Base-by-base conservation (phyloP, 1,139 yeast genomes). In the Geotrichum citri-aurantii region DNA sequence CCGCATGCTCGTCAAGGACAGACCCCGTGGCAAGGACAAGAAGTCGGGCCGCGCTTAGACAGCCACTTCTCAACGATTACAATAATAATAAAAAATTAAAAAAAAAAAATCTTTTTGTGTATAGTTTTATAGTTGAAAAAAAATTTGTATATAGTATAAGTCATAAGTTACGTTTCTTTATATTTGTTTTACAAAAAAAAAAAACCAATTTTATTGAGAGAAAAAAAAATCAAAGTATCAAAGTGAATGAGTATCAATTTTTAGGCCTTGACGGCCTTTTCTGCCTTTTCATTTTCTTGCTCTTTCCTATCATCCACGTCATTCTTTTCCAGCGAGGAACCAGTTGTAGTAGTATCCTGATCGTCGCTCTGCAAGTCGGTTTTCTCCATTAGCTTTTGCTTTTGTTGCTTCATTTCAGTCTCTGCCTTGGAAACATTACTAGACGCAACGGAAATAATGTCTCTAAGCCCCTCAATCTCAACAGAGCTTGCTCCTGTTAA, bases 1-100 rank as follows among this genome's bases (percentile, higher is more conserved):
- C 74, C 85, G 82, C 74, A 80, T 82, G 81, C 85, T 89, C 80
- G 91, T 91, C 60, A 85, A 86, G 73, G 97, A 92, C 63, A 69
- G 76, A 31, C 76, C 76, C 3, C 65, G 76, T 55, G 75, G 75
- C 27, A 69, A 69, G 63, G 65, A 63, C 49, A 66, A 58, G 53
- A 58, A 55, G 56, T 54, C 60, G 19, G 57, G 61, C 26, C 52
- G 55, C 19, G 56, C 57, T 46, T 60, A 52, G 53, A 33, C 19
- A n/a, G 44, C 19, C 44, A 33, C 27, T 44, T 44, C 26, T 21
- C n/a, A 23, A 46, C 19, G 48, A 46, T 17, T 21, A 23, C 21
- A 2, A 23, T 23, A 23, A 46, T 21, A 46, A 46, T n/a, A 19
- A 46, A 19, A 11, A 14, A 46, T 4, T 3, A 44, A 23, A 44